These are phyloP conservation scores for Gaeumannomyces tritici DNA, from an alignment of 2,329 filamentous ascomycete species.

Conservation along the genomic window DNA sequence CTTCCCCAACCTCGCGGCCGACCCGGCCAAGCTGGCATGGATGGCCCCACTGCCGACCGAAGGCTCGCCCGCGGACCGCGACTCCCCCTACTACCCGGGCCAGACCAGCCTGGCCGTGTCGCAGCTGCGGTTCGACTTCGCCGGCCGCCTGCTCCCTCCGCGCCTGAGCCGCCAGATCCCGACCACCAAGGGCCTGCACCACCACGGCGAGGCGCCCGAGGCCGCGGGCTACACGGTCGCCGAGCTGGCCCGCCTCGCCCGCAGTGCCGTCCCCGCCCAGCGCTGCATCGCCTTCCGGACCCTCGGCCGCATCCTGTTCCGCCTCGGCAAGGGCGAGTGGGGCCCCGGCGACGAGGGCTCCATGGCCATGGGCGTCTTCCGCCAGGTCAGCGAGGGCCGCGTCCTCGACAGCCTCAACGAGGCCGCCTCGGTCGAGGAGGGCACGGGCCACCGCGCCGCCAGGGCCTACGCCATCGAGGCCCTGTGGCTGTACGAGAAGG, in stretches of 20 bases:
- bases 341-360: slow-evolving; percentile 56
- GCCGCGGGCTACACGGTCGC: slow-evolving; percentile 89
- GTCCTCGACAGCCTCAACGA: slow-evolving; percentile 69
- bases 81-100: slow-evolving; percentile 74
- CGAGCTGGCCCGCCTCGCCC: slow-evolving; percentile 71
- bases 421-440: slow-evolving; percentile 58
- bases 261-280: slow-evolving; percentile 77
- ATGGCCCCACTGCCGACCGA: slow-evolving; percentile 65
- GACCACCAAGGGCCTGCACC: slow-evolving; percentile 72
- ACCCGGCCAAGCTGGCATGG: slow-evolving; percentile 83
- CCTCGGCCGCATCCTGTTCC: slow-evolving; percentile 73
- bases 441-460: slow-evolving; percentile 66
- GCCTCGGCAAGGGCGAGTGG: slow-evolving; percentile 65
- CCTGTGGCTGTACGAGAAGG: slow-evolving; percentile 71
- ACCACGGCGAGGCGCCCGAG: slow-evolving; percentile 86
- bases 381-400: slow-evolving; percentile 62
- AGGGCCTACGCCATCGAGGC: slow-evolving; percentile 81
- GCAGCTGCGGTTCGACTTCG: slow-evolving; percentile 82
- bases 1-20: slow-evolving; percentile 78
- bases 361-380: slow-evolving; percentile 74
- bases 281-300: slow-evolving; percentile 88
- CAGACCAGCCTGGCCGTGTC: slow-evolving; percentile 63
- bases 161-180: slow-evolving; percentile 65
- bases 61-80: slow-evolving; percentile 53
- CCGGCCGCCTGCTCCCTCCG: slow-evolving; percentile 70